These are phyloP conservation scores for Suillus plorans DNA, from an alignment of 768 basidiomycete species.

Conservation along the genomic window DNA sequence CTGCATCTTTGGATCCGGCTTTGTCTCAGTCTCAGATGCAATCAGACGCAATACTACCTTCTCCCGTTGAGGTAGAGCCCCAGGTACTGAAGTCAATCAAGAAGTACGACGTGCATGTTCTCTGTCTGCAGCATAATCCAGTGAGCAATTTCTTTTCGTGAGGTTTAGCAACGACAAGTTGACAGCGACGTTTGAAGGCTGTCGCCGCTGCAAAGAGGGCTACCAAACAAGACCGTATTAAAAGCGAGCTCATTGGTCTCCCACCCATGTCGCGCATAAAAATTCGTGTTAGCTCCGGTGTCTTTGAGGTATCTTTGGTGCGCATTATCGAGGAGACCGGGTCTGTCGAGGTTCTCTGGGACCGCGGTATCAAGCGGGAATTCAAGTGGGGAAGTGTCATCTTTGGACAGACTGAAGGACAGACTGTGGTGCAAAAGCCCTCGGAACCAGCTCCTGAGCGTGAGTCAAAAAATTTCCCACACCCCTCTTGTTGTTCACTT, in stretches of 20 bases:
- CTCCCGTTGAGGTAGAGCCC: conserved; percentile 15
- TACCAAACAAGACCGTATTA: conserved; percentile 72
- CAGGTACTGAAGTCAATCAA: conserved; percentile 63
- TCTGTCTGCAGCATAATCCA: conserved; percentile 90
- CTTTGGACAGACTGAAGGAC: conserved; percentile 70
- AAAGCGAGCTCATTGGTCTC: conserved; percentile 66
- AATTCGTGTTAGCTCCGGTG: conserved; percentile 79
- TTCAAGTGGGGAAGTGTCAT: conserved; percentile 84
- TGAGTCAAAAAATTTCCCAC: conserved; percentile 32
- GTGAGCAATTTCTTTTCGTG: conserved; percentile 45
- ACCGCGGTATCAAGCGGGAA: conserved; percentile 67
- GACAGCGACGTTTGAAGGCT: conserved; percentile 43
- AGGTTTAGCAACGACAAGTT: neutral
- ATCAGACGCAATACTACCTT: conserved; percentile 3
- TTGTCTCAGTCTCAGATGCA: neutral
- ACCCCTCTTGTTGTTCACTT: conserved; percentile 11
- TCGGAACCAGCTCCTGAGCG: conserved; percentile 49
- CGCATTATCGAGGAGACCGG: conserved; percentile 67
- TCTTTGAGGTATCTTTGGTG: conserved; percentile 82
- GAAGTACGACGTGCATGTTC: conserved; percentile 71
- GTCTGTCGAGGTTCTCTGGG: conserved; percentile 82
- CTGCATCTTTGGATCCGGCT: conserved; percentile 1
- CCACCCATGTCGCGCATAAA: conserved; percentile 76
- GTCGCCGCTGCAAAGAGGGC: conserved; percentile 74
- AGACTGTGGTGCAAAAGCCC: conserved; percentile 68